A percentile compares a stretch with the other conserved stretches of the same genome.
phyloP scores from a whole-genome alignment of 2,329 filamentous ascomycete genomes.

The Aotearoamyces nothofagi region DNA sequence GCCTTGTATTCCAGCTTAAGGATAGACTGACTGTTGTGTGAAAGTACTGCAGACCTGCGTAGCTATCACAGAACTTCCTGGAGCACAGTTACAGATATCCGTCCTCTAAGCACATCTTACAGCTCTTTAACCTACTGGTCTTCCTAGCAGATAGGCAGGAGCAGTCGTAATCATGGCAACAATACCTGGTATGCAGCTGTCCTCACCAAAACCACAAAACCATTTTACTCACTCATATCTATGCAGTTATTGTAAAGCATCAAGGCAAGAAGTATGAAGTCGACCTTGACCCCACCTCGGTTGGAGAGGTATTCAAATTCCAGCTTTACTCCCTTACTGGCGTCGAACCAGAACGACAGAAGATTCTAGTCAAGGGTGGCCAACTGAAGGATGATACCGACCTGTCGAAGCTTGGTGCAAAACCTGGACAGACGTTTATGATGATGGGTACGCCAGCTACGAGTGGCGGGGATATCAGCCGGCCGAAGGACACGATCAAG shows the following conservation, averaged over 20 bases:
- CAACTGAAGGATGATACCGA: conserved; percentile 92
- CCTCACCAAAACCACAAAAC: neutral
- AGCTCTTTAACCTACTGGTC: too few species aligned
- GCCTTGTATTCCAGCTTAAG: too few species aligned
- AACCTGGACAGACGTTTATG: conserved; percentile 77
- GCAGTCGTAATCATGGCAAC: conserved; percentile 19
- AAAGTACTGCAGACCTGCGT: too few species aligned
- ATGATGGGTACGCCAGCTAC: conserved; percentile 87
- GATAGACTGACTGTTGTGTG: too few species aligned
- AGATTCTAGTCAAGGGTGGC: conserved; percentile 85
- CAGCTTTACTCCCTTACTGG: conserved; percentile 91
- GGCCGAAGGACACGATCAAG: conserved; percentile 68
- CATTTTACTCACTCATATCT: neutral
- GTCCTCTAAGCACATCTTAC: too few species aligned
- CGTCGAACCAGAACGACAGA: conserved; percentile 92
- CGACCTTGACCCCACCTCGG: conserved; percentile 72
- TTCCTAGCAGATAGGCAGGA: too few species aligned
- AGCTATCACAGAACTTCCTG: too few species aligned
- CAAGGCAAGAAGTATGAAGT: conserved; percentile 91
- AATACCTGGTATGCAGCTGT: conserved; percentile 16
- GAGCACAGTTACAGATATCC: too few species aligned
- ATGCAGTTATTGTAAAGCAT: conserved; percentile 78
- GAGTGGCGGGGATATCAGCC: conserved; percentile 42
- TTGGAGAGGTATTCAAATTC: conserved; percentile 87
- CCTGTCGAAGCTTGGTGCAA: conserved; percentile 70